Conservation (phyloP, 1,284 basidiomycete species). For the Melampsora occidentalis region DNA sequence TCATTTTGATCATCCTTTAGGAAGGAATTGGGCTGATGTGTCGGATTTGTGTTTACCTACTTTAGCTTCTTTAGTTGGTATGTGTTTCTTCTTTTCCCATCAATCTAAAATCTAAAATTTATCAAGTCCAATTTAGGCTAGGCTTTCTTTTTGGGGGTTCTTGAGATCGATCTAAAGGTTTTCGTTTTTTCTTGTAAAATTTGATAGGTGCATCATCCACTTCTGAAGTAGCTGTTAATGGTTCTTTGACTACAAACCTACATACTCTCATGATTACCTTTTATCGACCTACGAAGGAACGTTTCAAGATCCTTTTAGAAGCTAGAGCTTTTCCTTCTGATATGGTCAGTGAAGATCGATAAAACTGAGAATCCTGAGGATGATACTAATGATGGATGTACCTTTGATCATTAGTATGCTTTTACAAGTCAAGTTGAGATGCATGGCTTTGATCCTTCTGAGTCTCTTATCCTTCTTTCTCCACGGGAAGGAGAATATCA, state of each 20-base stretch:
- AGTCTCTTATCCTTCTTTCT: conserved; percentile 72
- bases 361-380: background rate
- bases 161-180: too few species aligned
- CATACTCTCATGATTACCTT: conserved; percentile 92
- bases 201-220: conserved; percentile 68
- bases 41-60: conserved; percentile 69
- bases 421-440: conserved; percentile 79
- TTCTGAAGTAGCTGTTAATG: conserved; percentile 88
- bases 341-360: conserved; percentile 63
- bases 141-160: conserved; percentile 13
- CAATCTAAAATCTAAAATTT: too few species aligned
- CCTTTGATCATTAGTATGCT: conserved; percentile 68
- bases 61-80: conserved; percentile 79
- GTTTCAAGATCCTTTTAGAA: conserved; percentile 95
- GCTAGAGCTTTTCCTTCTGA: conserved; percentile 92
- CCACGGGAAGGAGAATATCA: conserved; percentile 79
- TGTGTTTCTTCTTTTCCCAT: background rate
- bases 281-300: conserved; percentile 76
- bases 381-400: conserved; percentile 13
- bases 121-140: background rate
- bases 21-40: conserved; percentile 77
- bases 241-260: conserved; percentile 87
- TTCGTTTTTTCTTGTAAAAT: too few species aligned
- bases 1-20: conserved; percentile 83
- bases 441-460: conserved; percentile 72